These are phyloP conservation scores for Pseudozyma tsukubaensis DNA, from an alignment of 1,284 basidiomycete species.

Conservation along the genomic window DNA sequence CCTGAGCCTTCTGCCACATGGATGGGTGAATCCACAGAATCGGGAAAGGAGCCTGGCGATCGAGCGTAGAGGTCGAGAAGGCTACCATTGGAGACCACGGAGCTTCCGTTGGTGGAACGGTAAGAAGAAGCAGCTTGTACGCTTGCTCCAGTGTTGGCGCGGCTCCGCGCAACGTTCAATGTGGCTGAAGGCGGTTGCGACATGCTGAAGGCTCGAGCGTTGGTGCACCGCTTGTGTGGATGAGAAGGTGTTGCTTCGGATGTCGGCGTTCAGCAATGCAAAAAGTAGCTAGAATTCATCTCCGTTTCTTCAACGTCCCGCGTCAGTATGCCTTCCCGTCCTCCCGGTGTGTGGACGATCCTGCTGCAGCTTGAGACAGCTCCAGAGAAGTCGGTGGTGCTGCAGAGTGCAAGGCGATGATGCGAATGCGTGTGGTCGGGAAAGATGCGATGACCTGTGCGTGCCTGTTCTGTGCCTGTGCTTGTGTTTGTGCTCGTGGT, in stretches of 20 bases:
- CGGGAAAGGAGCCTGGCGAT: slow-evolving; percentile 27
- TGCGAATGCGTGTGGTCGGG: not conserved
- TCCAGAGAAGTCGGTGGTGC: not conserved
- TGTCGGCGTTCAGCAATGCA: not conserved
- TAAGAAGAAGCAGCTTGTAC: slow-evolving; percentile 31
- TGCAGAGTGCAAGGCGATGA: not conserved
- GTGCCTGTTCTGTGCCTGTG: not conserved
- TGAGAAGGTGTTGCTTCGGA: not conserved
- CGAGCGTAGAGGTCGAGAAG: slow-evolving; percentile 50
- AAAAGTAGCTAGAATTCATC: too few relatives aligned
- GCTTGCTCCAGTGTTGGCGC: slow-evolving; percentile 38
- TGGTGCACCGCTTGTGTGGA: not conserved
- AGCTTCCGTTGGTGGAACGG: slow-evolving; percentile 31
- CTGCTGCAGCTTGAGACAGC: not conserved
- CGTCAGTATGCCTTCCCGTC: not conserved
- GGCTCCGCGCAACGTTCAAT: slow-evolving; percentile 18
- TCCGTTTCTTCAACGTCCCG: not conserved
- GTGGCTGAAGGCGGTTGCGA: slow-evolving; percentile 19
- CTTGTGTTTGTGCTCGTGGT: not conserved
- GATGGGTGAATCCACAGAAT: slow-evolving; percentile 9
- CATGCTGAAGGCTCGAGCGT: slow-evolving; percentile 8
- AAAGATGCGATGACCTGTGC: slow-evolving; percentile 7
- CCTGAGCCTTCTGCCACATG: not conserved
- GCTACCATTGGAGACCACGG: slow-evolving; percentile 43
- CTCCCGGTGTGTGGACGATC: not conserved